Base-by-base conservation (phyloP, 768 basidiomycete species). In the Arthromyces matolae region DNA sequence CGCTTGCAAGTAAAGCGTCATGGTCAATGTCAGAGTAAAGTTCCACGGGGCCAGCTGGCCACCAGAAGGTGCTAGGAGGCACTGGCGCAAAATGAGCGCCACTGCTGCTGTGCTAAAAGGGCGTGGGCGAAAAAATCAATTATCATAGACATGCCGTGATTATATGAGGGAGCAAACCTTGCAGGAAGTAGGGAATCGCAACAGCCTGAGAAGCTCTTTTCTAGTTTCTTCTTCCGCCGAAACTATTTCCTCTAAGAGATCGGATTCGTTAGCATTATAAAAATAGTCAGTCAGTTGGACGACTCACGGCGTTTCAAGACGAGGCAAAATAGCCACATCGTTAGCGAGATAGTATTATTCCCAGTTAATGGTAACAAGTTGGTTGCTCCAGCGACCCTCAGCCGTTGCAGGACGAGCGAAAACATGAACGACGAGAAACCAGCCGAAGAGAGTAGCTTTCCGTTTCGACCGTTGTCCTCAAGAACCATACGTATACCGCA, bases 401-500 rank as follows among this genome's bases (percentile, higher is more conserved):
- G 45, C 28, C 52, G 51, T 43, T 47, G 40, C 37, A 52, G 51
- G 22, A 66, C 61, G 9, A 73, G 54, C 10, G 55, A 52, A 45
- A 73, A 54, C 31, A 75, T 60, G 54, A 71, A 76, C 16, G 52
- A 53, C 7, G 70, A 51, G 53, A 80, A 71, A 24, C 70, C 66
- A 31, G 66, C 72, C 16, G 60, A 52, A 13, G 60, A 57, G 8
- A 84, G 68, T 20, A 81, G 75, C 19, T 51, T 58, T 47, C 71
- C 71, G 54, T 81, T 83, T 41, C 69, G 59, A 3, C 68, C 69
- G 29, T 72, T 71, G 53, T 75, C 77, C 59, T 86, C 84, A 25
- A 82, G 58, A n/a, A 79, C 58, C 77, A 85, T 82, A 51, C 80
- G 69, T 48, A 81, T 70, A 5, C 74, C 74, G 7, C 75, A 75